phyloP scores from a whole-genome alignment of 169 alveolate genomes.

The Toxoplasma gondii region DNA sequence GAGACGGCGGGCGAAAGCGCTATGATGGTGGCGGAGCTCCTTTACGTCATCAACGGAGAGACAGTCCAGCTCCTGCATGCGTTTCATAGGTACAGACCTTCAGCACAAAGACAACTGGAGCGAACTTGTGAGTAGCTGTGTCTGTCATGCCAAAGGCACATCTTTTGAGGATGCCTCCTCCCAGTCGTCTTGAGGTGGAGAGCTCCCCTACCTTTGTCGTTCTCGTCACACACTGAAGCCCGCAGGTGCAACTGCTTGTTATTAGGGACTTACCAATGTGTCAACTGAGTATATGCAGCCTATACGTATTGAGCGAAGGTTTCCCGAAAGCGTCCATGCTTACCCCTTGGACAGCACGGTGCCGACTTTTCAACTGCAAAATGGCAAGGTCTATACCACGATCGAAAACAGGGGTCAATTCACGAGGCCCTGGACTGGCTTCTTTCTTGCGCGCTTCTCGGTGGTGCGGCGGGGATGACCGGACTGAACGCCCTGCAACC shows the following conservation, averaged over 20 bases:
- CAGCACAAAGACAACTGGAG: too few relatives aligned
- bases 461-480: constrained; percentile 24
- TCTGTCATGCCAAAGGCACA: not conserved
- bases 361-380: constrained; percentile 7
- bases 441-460: not conserved
- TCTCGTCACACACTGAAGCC: too few relatives aligned
- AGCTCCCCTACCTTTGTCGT: not conserved
- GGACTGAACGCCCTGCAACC: constrained; percentile 13
- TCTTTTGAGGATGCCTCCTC: too few relatives aligned
- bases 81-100: too few relatives aligned
- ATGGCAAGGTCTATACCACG: constrained; percentile 25
- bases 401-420: not conserved
- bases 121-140: too few relatives aligned
- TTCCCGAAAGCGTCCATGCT: not conserved
- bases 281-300: too few relatives aligned
- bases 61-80: constrained; percentile 8
- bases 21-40: constrained; percentile 36
- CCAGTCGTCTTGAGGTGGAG: not conserved
- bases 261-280: too few relatives aligned
- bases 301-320: not conserved
- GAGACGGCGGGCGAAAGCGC: constrained; percentile 37
- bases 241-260: too few relatives aligned
- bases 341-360: constrained; percentile 42
- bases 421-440: not conserved
- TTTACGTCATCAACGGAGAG: constrained; percentile 12